Percentiles rank a stretch among this genome's conserved stretches.
Evolutionary conservation across 192 early-diverging fungal genomes (phyloP).

Genomic region (Entomortierella beljakovae): DNA sequence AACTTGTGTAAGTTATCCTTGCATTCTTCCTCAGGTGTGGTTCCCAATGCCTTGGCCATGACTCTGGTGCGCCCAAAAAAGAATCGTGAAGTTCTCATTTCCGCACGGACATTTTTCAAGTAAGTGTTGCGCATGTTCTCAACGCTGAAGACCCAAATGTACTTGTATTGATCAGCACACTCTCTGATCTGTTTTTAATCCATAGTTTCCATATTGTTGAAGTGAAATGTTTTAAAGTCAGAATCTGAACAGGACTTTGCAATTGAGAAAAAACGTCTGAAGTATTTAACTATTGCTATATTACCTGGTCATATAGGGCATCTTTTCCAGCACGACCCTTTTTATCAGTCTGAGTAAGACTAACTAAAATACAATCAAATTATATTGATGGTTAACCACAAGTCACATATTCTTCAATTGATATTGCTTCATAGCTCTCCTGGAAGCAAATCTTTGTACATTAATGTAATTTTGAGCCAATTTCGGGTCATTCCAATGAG

Average conservation of each 20-base stretch:
- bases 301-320: conserved; percentile 77
- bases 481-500: background rate
- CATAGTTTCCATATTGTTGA: too few relatives aligned
- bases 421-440: too few relatives aligned
- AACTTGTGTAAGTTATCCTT: conserved; percentile 71
- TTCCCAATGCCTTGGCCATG: conserved; percentile 95
- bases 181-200: conserved; percentile 75
- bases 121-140: conserved; percentile 95
- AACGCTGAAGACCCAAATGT: conserved; percentile 89
- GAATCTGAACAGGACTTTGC: background rate
- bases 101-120: conserved; percentile 85
- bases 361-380: conserved; percentile 53
- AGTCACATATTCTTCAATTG: background rate
- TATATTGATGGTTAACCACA: background rate
- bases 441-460: too few relatives aligned
- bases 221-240: too few relatives aligned
- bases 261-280: background rate
- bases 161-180: conserved; percentile 73
- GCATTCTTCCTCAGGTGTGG: conserved; percentile 83
- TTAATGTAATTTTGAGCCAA: background rate
- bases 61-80: conserved; percentile 92
- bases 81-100: conserved; percentile 75
- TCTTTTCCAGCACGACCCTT: conserved; percentile 83
- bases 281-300: background rate
- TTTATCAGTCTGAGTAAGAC: conserved; percentile 88